Percentiles rank a stretch among this genome's conserved stretches.
phyloP scores from a whole-genome alignment of 169 alveolate genomes.

The Eimeria tenella region DNA sequence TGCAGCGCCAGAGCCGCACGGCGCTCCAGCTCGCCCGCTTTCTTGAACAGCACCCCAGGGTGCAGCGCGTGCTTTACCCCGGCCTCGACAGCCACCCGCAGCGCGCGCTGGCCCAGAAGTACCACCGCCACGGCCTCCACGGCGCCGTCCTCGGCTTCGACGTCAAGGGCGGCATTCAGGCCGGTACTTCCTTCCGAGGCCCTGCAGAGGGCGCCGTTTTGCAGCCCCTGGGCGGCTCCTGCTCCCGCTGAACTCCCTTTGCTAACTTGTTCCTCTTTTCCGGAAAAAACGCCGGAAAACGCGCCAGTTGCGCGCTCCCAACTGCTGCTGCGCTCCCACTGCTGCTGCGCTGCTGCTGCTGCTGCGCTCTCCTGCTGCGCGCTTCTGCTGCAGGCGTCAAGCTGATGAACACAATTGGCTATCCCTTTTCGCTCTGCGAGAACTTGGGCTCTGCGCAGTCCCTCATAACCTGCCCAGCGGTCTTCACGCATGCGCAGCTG shows the following conservation, averaged over 20 bases:
- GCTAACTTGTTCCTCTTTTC: constrained; percentile 84
- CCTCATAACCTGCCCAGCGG: constrained; percentile 86
- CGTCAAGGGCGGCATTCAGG: constrained; percentile 77
- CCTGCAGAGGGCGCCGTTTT: not conserved
- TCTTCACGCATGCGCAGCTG: constrained; percentile 87
- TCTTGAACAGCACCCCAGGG: constrained; percentile 81
- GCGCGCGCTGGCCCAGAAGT: constrained; percentile 84
- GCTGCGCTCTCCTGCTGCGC: not conserved
- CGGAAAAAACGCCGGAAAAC: no score
- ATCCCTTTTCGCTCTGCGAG: constrained; percentile 86
- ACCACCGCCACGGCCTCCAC: constrained; percentile 81
- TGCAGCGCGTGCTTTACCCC: constrained; percentile 81
- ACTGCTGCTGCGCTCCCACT: no score
- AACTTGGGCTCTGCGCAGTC: constrained; percentile 84
- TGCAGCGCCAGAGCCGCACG: constrained; percentile 82
- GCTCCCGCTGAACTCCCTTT: constrained; percentile 63
- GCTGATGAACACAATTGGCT: constrained; percentile 77
- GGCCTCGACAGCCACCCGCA: constrained; percentile 85
- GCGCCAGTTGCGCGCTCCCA: no score
- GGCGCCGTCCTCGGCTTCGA: constrained; percentile 87
- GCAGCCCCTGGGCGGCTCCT: not conserved
- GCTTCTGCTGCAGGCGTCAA: constrained; percentile 3
- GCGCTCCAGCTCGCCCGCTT: constrained; percentile 83
- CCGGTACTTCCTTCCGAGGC: constrained; percentile 25
- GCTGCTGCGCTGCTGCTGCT: not conserved